Evolutionary conservation across 352 stramenopile species (phyloP).

Genomic region (Phytopythium boreale): DNA sequence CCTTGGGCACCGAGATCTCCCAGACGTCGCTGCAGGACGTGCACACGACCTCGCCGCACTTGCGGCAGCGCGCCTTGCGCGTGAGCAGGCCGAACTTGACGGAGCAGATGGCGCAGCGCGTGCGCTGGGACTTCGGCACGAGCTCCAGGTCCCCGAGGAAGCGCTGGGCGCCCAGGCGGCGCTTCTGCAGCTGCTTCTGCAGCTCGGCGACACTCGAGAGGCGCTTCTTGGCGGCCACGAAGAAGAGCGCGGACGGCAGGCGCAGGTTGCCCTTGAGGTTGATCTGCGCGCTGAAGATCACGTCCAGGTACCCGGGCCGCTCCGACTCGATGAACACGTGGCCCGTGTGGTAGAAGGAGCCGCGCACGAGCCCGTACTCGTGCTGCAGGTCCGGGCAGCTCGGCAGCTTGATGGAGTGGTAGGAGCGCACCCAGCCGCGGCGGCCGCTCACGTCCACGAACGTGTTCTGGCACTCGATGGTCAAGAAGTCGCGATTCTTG

Average conservation of each 20-base stretch:
- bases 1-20: constrained; percentile 43
- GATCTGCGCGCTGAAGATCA: constrained; percentile 60
- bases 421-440: constrained; percentile 65
- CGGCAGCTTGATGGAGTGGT: constrained; percentile 66
- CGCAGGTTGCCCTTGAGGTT: constrained; percentile 62
- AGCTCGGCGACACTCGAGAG: constrained; percentile 44
- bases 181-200: constrained; percentile 43
- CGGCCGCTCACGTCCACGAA: constrained; percentile 59
- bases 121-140: constrained; percentile 50
- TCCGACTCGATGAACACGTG: constrained; percentile 76
- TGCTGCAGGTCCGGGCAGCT: constrained; percentile 54
- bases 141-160: constrained; percentile 73
- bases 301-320: constrained; percentile 48
- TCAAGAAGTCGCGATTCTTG: constrained; percentile 69
- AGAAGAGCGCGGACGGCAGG: constrained; percentile 41
- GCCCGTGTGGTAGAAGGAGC: constrained; percentile 67
- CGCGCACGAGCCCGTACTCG: constrained; percentile 49
- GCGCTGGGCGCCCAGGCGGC: constrained; percentile 40
- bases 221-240: constrained; percentile 53
- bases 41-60: constrained; percentile 76
- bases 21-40: constrained; percentile 53
- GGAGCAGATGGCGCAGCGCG: constrained; percentile 55
- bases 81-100: constrained; percentile 58
- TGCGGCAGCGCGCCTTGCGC: constrained; percentile 62
- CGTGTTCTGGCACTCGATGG: constrained; percentile 72